Conservation (phyloP, 2,329 filamentous ascomycete species). For the Fonsecaea erecta region DNA sequence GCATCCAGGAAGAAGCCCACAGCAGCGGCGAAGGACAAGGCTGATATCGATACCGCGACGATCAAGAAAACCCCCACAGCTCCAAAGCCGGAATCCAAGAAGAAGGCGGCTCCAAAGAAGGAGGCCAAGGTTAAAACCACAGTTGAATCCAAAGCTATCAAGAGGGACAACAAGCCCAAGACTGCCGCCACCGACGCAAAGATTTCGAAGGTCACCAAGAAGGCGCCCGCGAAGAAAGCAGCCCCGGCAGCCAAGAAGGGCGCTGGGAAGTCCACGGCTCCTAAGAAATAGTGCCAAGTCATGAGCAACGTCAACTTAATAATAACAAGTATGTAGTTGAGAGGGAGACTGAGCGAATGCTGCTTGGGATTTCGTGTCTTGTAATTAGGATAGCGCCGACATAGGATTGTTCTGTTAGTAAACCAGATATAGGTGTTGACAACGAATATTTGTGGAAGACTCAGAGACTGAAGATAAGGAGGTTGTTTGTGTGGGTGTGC, state of each 20-base stretch:
- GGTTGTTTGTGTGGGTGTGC: no score
- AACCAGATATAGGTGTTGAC: not conserved
- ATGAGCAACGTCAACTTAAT: not conserved
- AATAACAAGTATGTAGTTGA: not conserved
- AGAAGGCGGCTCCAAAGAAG: not conserved
- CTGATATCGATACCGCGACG: no score
- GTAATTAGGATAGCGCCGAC: not conserved
- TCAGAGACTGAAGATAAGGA: no score
- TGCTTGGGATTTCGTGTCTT: not conserved
- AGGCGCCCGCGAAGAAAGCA: not conserved
- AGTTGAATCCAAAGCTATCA: not conserved
- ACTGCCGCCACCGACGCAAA: not conserved
- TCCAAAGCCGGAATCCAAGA: not conserved
- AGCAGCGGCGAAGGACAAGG: not conserved
- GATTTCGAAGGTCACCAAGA: constrained; percentile 1
- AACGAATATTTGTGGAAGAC: no score
- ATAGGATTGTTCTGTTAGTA: not conserved
- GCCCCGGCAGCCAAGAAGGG: not conserved
- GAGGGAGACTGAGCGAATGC: not conserved
- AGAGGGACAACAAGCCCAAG: not conserved
- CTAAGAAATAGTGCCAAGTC: not conserved
- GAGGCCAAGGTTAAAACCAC: not conserved
- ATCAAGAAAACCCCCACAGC: not conserved
- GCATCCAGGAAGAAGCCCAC: not conserved
- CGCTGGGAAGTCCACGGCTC: not conserved